Conservation (phyloP, 257 asterid species). For the Solanum pinnatisectum region DNA sequence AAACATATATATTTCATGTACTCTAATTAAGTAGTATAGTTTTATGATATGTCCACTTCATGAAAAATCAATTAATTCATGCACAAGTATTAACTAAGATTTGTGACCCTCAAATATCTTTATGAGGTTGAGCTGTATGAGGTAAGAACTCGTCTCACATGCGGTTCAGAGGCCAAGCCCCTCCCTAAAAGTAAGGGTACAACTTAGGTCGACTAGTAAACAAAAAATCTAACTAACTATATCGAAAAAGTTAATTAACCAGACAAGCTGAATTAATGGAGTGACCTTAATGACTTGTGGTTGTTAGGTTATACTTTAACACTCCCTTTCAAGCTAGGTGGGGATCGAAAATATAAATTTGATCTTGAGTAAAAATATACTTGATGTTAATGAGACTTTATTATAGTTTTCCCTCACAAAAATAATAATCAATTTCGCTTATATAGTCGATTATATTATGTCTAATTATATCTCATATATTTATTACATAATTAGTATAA, state of each 20-base stretch:
- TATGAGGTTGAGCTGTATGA: neutral
- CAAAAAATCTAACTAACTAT: neutral
- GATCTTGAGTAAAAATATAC: neutral
- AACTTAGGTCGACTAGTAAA: too few species aligned
- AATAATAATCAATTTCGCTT: neutral
- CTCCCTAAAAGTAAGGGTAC: neutral
- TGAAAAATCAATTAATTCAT: neutral
- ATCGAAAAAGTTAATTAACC: neutral
- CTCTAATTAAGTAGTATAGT: neutral
- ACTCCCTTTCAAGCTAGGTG: neutral
- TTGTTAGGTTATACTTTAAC: neutral
- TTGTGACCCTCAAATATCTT: neutral
- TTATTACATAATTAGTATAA: neutral
- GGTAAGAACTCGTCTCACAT: neutral
- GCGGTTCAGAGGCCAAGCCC: neutral
- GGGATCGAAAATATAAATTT: neutral
- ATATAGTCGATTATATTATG: neutral
- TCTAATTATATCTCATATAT: neutral
- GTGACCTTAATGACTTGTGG: neutral
- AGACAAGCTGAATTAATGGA: neutral
- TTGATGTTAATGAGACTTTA: neutral
- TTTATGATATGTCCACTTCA: neutral
- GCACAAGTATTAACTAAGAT: neutral
- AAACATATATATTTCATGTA: neutral
- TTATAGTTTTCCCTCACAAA: neutral